phyloP scores from a whole-genome alignment of 805 yeast genomes.

The Yueomyces sp. region DNA sequence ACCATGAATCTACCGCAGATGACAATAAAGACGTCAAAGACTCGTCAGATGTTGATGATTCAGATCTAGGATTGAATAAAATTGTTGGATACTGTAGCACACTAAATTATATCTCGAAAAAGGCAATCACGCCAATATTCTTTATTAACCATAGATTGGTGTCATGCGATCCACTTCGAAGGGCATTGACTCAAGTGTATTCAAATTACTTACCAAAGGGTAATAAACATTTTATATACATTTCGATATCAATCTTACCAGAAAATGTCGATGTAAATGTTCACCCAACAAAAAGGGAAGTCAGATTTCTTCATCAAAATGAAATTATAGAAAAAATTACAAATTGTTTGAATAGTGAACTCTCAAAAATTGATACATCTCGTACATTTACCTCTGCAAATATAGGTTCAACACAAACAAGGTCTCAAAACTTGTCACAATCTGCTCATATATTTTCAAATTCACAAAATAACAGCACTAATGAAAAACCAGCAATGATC shows the following conservation, averaged over 20 bases:
- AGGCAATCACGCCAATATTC: constrained; percentile 52
- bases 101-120: constrained; percentile 56
- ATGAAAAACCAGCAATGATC: neutral
- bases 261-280: constrained; percentile 78
- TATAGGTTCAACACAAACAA: constrained; percentile 19
- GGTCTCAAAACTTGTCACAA: neutral
- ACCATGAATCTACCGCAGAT: neutral
- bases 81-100: constrained; percentile 55
- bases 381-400: constrained; percentile 59
- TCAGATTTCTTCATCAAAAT: constrained; percentile 71
- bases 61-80: constrained; percentile 35
- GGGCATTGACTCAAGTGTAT: constrained; percentile 53
- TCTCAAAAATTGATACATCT: constrained; percentile 49
- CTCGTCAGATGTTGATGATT: constrained; percentile 5
- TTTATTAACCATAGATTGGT: constrained; percentile 82
- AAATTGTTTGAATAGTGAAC: constrained; percentile 31
- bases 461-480: neutral
- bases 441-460: neutral
- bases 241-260: constrained; percentile 56
- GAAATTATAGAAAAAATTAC: constrained; percentile 63
- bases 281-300: constrained; percentile 93
- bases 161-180: constrained; percentile 61
- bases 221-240: constrained; percentile 59
- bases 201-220: constrained; percentile 67
- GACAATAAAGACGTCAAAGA: neutral